Percentiles rank a stretch among this genome's conserved stretches.
Evolutionary conservation across 805 yeast genomes (phyloP).

Genomic region (Komagataella mondaviorum): DNA sequence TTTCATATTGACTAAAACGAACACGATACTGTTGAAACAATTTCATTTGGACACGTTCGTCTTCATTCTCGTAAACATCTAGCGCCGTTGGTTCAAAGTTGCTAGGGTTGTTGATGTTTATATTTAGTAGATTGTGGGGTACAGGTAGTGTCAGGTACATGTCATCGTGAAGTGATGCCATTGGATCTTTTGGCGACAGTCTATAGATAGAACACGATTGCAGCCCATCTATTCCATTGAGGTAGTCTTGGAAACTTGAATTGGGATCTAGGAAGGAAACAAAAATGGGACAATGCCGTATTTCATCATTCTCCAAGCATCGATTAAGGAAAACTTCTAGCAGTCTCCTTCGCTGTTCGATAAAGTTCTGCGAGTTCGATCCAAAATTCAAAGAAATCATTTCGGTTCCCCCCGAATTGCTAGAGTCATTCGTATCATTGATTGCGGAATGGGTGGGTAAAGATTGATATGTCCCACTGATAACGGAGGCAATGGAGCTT

Average conservation of each 20-base stretch:
- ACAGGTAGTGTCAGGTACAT: conserved; percentile 49
- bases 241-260: conserved; percentile 69
- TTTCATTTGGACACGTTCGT: conserved; percentile 15
- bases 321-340: conserved; percentile 66
- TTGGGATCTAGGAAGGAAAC: conserved; percentile 77
- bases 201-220: conserved; percentile 34
- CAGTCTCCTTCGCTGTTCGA: conserved; percentile 61
- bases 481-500: conserved; percentile 2
- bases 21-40: conserved; percentile 14
- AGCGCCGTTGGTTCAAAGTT: conserved; percentile 3
- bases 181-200: conserved; percentile 51
- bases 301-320: conserved; percentile 44
- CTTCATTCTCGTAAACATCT: conserved; percentile 6
- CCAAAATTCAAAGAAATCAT: neutral
- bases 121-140: conserved; percentile 19
- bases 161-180: conserved; percentile 34
- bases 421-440: neutral
- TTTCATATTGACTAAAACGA: conserved; percentile 19
- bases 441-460: neutral
- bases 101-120: conserved; percentile 5
- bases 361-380: conserved; percentile 7
- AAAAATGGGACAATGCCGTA: conserved; percentile 50
- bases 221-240: conserved; percentile 36
- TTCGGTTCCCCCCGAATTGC: neutral
- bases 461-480: neutral